These are phyloP conservation scores for Beauveria sp. DNA, from an alignment of 2,329 filamentous ascomycete genomes.

Conservation along the genomic window DNA sequence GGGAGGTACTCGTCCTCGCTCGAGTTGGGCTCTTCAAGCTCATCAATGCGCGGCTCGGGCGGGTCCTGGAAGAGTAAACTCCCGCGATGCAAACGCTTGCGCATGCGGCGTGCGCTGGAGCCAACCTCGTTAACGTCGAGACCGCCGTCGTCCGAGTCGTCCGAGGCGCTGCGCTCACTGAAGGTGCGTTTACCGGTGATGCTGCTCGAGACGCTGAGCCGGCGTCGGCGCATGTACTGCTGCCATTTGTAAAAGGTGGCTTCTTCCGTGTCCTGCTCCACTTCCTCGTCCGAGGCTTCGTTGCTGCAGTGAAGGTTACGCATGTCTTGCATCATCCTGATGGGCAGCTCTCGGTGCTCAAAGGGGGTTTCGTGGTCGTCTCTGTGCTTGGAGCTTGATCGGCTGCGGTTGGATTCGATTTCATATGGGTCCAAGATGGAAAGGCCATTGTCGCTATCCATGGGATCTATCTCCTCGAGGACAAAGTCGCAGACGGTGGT, in stretches of 20 bases:
- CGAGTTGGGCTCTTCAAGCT: conserved; percentile 45
- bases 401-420: conserved; percentile 39
- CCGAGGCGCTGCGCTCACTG: conserved; percentile 46
- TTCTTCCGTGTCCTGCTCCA: conserved; percentile 27
- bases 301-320: conserved; percentile 38
- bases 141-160: conserved; percentile 31
- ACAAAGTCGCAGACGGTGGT: conserved; percentile 25
- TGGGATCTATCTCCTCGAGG: conserved; percentile 40
- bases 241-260: conserved; percentile 33
- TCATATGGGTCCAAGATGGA: conserved; percentile 36
- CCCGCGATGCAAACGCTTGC: conserved; percentile 39
- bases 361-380: conserved; percentile 11
- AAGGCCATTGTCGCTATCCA: conserved; percentile 37
- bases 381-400: conserved; percentile 28
- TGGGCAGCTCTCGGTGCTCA: conserved; percentile 30
- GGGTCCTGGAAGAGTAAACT: conserved; percentile 43
- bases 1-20: conserved; percentile 36
- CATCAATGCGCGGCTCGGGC: conserved; percentile 42
- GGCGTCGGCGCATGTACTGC: conserved; percentile 34
- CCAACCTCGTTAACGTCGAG: conserved; percentile 36
- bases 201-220: conserved; percentile 45
- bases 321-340: conserved; percentile 36
- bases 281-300: conserved; percentile 29
- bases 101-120: conserved; percentile 40
- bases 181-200: conserved; percentile 45